Conservation (phyloP, 1,284 basidiomycete species). For the Tylopilus sp. region DNA sequence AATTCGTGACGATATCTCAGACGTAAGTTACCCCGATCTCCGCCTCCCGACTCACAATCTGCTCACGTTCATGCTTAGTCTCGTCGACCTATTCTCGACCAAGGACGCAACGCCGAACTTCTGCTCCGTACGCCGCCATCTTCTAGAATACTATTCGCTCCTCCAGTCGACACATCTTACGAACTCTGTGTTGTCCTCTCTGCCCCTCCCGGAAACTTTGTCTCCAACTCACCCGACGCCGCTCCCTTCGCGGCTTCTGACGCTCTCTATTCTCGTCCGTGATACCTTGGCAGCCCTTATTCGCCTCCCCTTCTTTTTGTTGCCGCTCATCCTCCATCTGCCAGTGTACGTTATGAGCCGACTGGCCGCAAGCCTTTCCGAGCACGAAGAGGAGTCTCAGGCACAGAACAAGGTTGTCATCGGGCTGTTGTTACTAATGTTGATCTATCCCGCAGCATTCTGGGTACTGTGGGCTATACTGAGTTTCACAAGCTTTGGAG, state of each 20-base stretch:
- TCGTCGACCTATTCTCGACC: conserved; percentile 80
- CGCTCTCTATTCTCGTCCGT: conserved; percentile 71
- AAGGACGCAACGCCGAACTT: conserved; percentile 58
- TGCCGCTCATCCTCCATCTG: conserved; percentile 77
- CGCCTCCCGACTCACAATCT: conserved; percentile 20
- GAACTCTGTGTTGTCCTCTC: conserved; percentile 73
- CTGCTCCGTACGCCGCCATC: conserved; percentile 56
- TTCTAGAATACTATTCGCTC: conserved; percentile 85
- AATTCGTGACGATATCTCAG: conserved; percentile 82
- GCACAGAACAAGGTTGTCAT: conserved; percentile 90
- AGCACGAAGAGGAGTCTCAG: conserved; percentile 88
- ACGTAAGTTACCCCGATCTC: conserved; percentile 51
- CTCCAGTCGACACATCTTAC: conserved; percentile 77
- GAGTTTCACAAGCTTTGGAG: conserved; percentile 58
- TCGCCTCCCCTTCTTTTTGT: conserved; percentile 80
- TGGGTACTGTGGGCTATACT: conserved; percentile 76
- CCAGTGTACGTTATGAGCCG: conserved; percentile 80
- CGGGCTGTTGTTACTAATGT: conserved; percentile 66
- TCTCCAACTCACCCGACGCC: conserved; percentile 70
- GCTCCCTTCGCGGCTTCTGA: conserved; percentile 75
- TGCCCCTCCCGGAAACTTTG: conserved; percentile 73
- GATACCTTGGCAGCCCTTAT: conserved; percentile 68
- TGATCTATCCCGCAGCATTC: conserved; percentile 80
- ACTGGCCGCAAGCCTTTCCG: conserved; percentile 66
- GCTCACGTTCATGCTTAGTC: conserved; percentile 41